Percentiles rank a stretch among this genome's conserved stretches.
Conservation (phyloP, 1,284 basidiomycete species). For the Papiliotrema nemorosa region DNA sequence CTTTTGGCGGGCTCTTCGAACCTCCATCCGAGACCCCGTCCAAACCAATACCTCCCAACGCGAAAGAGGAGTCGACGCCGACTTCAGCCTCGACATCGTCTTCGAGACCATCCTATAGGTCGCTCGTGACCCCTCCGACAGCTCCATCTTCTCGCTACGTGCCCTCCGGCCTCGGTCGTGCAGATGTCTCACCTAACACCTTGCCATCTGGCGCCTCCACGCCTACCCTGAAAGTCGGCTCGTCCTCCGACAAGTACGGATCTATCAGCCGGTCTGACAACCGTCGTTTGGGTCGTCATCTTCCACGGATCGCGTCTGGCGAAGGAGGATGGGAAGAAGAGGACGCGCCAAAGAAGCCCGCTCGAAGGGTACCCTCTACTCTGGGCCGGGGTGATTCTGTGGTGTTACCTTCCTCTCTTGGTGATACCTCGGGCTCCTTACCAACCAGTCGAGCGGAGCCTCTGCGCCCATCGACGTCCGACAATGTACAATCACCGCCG, state of each 20-base stretch:
- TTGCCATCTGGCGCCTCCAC: conserved; percentile 7
- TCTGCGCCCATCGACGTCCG: conserved; percentile 23
- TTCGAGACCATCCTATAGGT: conserved; percentile 9
- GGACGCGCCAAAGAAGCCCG: conserved; percentile 11
- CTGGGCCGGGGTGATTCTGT: conserved; percentile 15
- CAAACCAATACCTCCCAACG: not conserved
- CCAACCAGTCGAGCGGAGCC: conserved; percentile 16
- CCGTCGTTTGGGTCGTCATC: conserved; percentile 46
- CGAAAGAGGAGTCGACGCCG: not conserved
- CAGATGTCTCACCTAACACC: conserved; percentile 2
- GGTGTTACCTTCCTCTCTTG: conserved; percentile 4
- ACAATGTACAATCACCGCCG: conserved; percentile 19
- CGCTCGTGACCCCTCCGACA: conserved; percentile 22
- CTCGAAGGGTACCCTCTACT: conserved; percentile 22
- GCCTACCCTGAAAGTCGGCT: not conserved
- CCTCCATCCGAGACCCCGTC: conserved; percentile 11
- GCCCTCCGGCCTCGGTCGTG: conserved; percentile 24
- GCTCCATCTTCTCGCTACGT: conserved; percentile 18
- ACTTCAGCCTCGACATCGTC: conserved; percentile 3
- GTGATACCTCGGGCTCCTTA: conserved; percentile 1
- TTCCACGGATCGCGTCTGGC: conserved; percentile 49
- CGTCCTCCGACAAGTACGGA: conserved; percentile 30
- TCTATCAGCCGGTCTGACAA: conserved; percentile 41
- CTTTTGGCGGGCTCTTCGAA: conserved; percentile 28
- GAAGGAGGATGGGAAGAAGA: conserved; percentile 45